phyloP scores from a whole-genome alignment of 805 yeast species.

The Lachancea meyersii region DNA sequence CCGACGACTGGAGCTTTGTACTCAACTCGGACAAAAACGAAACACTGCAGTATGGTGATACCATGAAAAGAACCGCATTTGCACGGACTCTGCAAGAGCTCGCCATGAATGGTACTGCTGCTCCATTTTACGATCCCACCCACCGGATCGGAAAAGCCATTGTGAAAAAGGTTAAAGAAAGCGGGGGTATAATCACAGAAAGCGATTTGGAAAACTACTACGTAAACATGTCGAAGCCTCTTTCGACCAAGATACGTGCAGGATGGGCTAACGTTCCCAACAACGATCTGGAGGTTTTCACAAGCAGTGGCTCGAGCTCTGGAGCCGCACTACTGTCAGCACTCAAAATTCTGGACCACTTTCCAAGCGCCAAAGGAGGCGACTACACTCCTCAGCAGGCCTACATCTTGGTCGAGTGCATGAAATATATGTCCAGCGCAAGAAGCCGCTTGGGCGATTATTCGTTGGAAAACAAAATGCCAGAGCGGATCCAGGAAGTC shows the following conservation, averaged over 20 bases:
- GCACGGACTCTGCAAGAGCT: slow-evolving; percentile 64
- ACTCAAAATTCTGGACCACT: slow-evolving; percentile 52
- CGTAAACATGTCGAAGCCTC: slow-evolving; percentile 40
- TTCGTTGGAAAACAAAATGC: slow-evolving; percentile 22
- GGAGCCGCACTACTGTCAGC: slow-evolving; percentile 82
- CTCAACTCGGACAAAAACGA: slow-evolving; percentile 33
- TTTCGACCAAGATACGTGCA: slow-evolving; percentile 19
- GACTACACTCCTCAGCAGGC: slow-evolving; percentile 46
- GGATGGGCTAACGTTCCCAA: slow-evolving; percentile 30
- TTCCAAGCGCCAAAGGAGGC: slow-evolving; percentile 36
- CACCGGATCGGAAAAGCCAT: slow-evolving; percentile 66
- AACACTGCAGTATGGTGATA: slow-evolving; percentile 51
- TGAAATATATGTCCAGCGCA: slow-evolving; percentile 92
- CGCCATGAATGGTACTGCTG: slow-evolving; percentile 72
- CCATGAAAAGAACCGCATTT: slow-evolving; percentile 48
- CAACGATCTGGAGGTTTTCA: slow-evolving; percentile 43
- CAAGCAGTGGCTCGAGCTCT: slow-evolving; percentile 68
- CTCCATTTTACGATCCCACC: slow-evolving; percentile 74
- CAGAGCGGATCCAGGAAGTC: slow-evolving; percentile 39
- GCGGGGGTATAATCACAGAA: slow-evolving; percentile 61
- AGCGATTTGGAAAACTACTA: slow-evolving; percentile 64
- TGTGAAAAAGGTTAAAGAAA: slow-evolving; percentile 41
- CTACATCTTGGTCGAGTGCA: slow-evolving; percentile 71
- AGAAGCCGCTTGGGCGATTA: slow-evolving; percentile 83
- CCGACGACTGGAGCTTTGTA: slow-evolving; percentile 53